These are phyloP conservation scores for Hordeum pubiflorum DNA, from an alignment of 202 grass and related monocot genomes.

Conservation along the genomic window DNA sequence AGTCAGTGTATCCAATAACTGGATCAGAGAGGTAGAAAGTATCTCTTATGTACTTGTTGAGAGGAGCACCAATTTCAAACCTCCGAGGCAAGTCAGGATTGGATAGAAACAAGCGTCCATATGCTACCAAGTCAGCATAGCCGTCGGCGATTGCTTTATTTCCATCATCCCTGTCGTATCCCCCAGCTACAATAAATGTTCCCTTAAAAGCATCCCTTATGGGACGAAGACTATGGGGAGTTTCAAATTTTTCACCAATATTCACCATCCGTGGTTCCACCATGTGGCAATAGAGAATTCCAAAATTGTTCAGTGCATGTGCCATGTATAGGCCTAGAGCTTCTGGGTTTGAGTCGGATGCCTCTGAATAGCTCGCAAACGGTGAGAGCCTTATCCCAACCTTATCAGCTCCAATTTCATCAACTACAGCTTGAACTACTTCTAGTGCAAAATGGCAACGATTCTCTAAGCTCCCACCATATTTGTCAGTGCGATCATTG, in stretches of 20 bases:
- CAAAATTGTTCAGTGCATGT: slow-evolving; percentile 45
- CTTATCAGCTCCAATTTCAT: slow-evolving; percentile 72
- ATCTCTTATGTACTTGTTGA: slow-evolving; percentile 60
- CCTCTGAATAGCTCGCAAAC: slow-evolving; percentile 39
- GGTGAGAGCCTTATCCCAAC: slow-evolving; percentile 73
- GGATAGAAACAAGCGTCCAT: slow-evolving; percentile 58
- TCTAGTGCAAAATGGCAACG: slow-evolving; percentile 68
- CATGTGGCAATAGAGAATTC: slow-evolving; percentile 59
- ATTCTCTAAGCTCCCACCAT: slow-evolving; percentile 69
- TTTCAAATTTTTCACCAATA: slow-evolving; percentile 43
- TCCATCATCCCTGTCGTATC: slow-evolving; percentile 57
- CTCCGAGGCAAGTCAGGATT: slow-evolving; percentile 71
- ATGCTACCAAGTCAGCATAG: slow-evolving; percentile 67
- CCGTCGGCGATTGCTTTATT: slow-evolving; percentile 43
- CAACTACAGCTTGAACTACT: slow-evolving; percentile 50
- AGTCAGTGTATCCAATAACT: slow-evolving; percentile 66
- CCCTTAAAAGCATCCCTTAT: slow-evolving; percentile 58
- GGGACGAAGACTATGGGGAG: slow-evolving; percentile 47
- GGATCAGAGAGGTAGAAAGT: slow-evolving; percentile 67
- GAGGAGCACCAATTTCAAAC: slow-evolving; percentile 51
- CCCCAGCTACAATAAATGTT: slow-evolving; percentile 58
- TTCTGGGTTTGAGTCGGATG: slow-evolving; percentile 49
- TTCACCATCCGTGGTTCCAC: slow-evolving; percentile 66
- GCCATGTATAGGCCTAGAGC: slow-evolving; percentile 61
- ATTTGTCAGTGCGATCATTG: slow-evolving; percentile 62